Evolutionary conservation across 31 red algal genomes (phyloP).

Genomic region (Porphyra umbilicalis): DNA sequence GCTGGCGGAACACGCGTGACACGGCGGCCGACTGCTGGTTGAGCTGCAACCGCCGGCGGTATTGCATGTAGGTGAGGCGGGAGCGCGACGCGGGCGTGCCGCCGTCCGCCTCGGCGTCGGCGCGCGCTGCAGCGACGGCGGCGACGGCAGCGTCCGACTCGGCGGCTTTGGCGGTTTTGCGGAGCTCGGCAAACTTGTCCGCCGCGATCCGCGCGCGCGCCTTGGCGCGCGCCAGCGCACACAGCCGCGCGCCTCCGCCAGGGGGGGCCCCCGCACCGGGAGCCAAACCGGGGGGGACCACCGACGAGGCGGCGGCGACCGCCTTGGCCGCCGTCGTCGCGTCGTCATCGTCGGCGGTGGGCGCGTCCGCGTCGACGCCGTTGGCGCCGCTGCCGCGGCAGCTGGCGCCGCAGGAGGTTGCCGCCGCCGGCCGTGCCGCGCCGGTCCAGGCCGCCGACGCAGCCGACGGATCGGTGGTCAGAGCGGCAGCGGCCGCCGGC

Average conservation of each 20-base stretch:
- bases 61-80: constrained; percentile 2
- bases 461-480: background rate
- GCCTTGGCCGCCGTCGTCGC: background rate
- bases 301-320: background rate
- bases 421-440: too few species aligned
- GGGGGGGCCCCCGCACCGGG: background rate
- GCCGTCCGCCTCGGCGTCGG: background rate
- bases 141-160: background rate
- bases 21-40: constrained; percentile 70
- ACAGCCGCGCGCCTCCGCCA: background rate
- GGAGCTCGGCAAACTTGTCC: background rate
- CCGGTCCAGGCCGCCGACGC: background rate
- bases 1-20: constrained; percentile 32
- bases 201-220: background rate
- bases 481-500: background rate
- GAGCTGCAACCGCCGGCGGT: constrained; percentile 49
- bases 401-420: too few species aligned
- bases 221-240: background rate
- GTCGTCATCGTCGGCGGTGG: background rate
- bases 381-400: background rate
- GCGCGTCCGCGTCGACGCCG: background rate
- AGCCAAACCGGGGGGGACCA: background rate
- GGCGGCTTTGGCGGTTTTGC: background rate
- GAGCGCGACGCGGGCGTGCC: background rate
- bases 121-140: background rate